Percentiles rank a stretch among this genome's conserved stretches.
Conservation (phyloP, 148 eudicot species). For the Rhododendron vialii region DNA sequence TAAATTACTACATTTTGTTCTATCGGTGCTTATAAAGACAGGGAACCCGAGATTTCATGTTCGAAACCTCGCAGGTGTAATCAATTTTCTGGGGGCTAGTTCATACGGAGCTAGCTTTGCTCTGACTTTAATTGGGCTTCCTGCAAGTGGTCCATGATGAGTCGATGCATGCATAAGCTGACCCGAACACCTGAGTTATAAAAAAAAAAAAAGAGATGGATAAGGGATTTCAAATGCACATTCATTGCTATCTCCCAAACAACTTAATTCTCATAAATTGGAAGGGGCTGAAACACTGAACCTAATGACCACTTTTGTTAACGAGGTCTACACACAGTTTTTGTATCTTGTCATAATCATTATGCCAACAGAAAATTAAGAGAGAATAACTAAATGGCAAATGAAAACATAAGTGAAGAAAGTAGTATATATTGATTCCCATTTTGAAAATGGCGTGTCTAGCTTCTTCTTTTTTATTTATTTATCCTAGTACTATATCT, state of each 20-base stretch:
- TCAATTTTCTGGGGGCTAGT: neutral
- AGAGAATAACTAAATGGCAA: neutral
- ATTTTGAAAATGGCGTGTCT: neutral
- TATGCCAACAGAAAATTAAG: neutral
- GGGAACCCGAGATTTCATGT: neutral
- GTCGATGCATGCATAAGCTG: neutral
- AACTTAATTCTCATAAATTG: neutral
- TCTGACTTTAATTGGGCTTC: no score
- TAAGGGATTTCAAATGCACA: neutral
- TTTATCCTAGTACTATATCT: neutral
- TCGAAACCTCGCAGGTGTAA: neutral
- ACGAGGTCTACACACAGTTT: neutral
- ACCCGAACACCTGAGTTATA: neutral
- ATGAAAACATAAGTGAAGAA: neutral
- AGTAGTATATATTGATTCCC: neutral
- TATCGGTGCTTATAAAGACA: no score
- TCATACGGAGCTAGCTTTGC: neutral
- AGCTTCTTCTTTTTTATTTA: neutral
- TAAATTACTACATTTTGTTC: neutral
- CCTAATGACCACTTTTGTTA: neutral
- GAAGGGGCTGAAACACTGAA: neutral
- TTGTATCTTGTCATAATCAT: neutral
- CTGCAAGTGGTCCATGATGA: neutral
- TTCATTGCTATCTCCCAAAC: constrained; percentile 1
- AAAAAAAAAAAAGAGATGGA: neutral